Evolutionary conservation across 169 alveolate species (phyloP), one percentile per base, ranked within the genome.

Genomic region (Eimeria sp.): DNA sequence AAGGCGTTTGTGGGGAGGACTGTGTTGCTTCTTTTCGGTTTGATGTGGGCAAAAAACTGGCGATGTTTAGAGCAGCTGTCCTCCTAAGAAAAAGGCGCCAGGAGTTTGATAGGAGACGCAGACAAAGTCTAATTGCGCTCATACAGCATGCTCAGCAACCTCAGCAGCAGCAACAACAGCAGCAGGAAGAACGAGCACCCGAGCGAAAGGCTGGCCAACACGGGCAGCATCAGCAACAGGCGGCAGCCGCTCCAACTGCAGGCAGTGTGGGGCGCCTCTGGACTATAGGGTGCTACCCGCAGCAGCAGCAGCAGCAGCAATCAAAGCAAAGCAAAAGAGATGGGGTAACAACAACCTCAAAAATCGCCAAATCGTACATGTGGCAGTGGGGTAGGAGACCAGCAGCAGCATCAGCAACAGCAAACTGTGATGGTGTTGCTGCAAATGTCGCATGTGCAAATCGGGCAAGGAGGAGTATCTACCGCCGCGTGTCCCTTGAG

Each of bases 311-410:
- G 30, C 72, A 18, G 72, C 72, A 61, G 72, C 72, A 61, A 61
- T 11, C 22, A 22, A 11, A 61, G 72, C 72, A 14, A 54, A 0
- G 40, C 84, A 25, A 40, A 22, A 73, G 22, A 34, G 57, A 73
- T 10, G 84, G 5, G 25, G 13, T 16, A 7, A 27, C 84, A 49
- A 22, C 65, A 20, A 7, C 89, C 30, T 78, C 89, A 18, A 61
- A 7, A 27, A 3, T 27, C 1, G 16, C 72, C 72, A 61, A 61
- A 61, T 61, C 72, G 30, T 78, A 78, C 89, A 7, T 25, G 89
- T 78, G 89, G 89, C 51, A 73, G n/a, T 73, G 84, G 84, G 84
- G 84, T 45, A 34, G 84, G n/a, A 20, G 30, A 61, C 27, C 70
- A 61, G 70, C 70, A 61, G 70, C 70, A 61, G 70, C 18, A 61